Evolutionary conservation across 2,329 filamentous ascomycete species (phyloP).

Genomic region (Nemania sp.): DNA sequence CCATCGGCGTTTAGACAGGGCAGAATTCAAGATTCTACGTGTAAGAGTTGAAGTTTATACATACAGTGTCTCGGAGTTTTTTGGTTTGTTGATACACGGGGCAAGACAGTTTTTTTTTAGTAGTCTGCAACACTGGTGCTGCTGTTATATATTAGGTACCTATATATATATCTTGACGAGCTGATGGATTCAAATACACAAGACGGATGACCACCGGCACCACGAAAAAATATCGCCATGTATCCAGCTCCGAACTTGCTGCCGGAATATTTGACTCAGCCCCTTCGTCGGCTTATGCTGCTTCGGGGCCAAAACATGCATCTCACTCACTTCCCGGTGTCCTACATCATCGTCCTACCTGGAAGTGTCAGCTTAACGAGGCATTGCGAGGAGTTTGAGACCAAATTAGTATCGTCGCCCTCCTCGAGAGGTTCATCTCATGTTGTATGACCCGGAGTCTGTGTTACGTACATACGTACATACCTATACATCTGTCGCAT

Average conservation of each 20-base stretch:
- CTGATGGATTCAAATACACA: neutral
- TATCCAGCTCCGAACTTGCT: neutral
- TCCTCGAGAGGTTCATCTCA: too few species aligned
- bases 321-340: neutral
- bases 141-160: neutral
- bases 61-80: constrained; percentile 15
- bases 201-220: neutral
- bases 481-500: too few species aligned
- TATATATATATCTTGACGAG: neutral
- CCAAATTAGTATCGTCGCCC: neutral
- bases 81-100: neutral
- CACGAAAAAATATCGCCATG: too few species aligned
- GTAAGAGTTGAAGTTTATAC: neutral
- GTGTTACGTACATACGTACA: neutral
- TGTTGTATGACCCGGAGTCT: neutral
- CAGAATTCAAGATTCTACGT: neutral
- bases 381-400: neutral
- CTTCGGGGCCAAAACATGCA: constrained; percentile 1
- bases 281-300: neutral
- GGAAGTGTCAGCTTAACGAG: neutral
- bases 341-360: constrained; percentile 11
- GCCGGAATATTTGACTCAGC: neutral
- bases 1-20: neutral
- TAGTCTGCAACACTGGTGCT: neutral
- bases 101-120: neutral